Evolutionary conservation across 2,329 filamentous ascomycete species (phyloP).

Genomic region (Trichophyton mentagrophytes): DNA sequence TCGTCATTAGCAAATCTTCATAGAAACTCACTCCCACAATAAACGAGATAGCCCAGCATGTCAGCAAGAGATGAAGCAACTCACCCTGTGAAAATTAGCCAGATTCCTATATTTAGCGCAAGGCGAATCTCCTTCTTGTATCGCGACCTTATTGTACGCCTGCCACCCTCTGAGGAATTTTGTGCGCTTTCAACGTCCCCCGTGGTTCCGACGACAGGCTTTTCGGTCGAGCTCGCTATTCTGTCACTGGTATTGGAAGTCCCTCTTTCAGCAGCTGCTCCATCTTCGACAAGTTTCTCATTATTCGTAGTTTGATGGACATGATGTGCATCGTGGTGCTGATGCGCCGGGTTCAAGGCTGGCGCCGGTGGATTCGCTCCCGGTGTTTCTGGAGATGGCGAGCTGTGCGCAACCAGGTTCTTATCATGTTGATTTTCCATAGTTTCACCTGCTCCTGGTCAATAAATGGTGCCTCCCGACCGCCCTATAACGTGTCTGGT

Average conservation of each 20-base stretch:
- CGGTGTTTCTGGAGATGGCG: not conserved
- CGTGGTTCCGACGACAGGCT: not conserved
- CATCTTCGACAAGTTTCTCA: not conserved
- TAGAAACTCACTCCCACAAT: not conserved
- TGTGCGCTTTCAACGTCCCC: not conserved
- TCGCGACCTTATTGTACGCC: not conserved
- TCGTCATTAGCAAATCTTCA: not conserved
- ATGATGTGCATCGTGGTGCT: conserved; percentile 9
- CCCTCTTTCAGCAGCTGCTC: not conserved
- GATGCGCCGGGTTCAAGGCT: conserved; percentile 7
- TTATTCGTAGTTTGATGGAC: not conserved
- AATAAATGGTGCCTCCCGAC: not conserved
- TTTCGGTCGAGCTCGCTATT: not conserved
- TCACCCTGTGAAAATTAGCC: conserved; percentile 43
- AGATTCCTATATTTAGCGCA: conserved; percentile 37
- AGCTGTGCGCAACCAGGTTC: not conserved
- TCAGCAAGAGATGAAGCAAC: conserved; percentile 15
- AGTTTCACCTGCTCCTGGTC: not conserved
- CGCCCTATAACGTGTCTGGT: not conserved
- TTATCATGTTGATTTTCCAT: not conserved
- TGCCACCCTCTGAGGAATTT: not conserved
- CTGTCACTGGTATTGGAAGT: not conserved
- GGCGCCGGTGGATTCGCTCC: not conserved
- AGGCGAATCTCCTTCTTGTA: conserved; percentile 18
- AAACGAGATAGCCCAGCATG: not conserved